Base-by-base conservation (phyloP, 2,329 filamentous ascomycete genomes). In the Lecanicillium sp. region DNA sequence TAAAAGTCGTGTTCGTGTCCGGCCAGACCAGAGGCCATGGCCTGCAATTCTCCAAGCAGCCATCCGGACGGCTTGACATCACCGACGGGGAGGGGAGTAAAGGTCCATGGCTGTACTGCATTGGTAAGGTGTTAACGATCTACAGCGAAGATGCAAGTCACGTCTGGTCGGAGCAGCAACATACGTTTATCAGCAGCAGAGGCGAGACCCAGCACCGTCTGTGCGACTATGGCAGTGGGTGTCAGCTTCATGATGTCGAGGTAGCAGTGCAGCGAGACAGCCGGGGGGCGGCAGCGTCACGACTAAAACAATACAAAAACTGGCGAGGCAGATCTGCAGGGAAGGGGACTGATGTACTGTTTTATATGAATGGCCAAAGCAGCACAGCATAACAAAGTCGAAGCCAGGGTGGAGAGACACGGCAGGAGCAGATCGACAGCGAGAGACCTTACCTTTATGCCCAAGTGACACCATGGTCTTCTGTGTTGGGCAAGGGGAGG, bases 1-100 rank as follows among this genome's bases (percentile, higher is more conserved):
- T 79, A 81, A 54, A 81, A 81, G 41, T 79, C 73, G 39, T 62
- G 54, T 52, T 74, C 56, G 50, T 78, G 73, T 3, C 78, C 77
- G 1, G 73, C 72, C 1, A 80, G 67, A 2, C 77, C 78, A 46
- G 70, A 58, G 15, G 71, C 73, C 57, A 69, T 70, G 26, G 75
- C 64, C 5, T 63, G 55, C 42, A 79, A 60, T 56, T 81, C 70
- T 23, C 73, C 70, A 19, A 64, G 59, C 5, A 81, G 64, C 72
- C 78, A 81, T 49, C 77, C 77, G 8, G 58, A 52, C 0, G 78
- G 68, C 41, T 66, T 71, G 40, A 79, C 68, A 3, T 69, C 62
- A n/a, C 75, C 74, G 12, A 79, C 60, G 0, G 74, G 65, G 2
- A 77, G 56, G 6, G 49, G 49, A 4, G 19, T 19, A 27, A 39